phyloP scores from a whole-genome alignment of 2,329 filamentous ascomycete species.

The Triangularia verruculosa region DNA sequence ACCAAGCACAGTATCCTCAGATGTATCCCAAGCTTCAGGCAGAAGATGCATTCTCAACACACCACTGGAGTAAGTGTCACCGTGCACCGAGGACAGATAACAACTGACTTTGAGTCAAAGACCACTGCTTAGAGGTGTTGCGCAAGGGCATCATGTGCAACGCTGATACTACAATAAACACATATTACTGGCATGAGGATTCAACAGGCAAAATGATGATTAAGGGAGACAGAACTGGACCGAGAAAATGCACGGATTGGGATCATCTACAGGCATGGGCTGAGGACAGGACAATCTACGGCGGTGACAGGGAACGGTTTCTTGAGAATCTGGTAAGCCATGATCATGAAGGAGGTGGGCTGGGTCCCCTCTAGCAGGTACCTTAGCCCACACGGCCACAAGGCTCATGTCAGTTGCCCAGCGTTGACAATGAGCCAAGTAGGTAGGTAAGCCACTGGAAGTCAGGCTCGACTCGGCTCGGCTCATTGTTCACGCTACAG shows the following conservation, averaged over 20 bases:
- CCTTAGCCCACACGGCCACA: too few species aligned
- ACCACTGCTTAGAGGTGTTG: conserved; percentile 4
- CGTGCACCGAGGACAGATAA: neutral
- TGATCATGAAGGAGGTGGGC: neutral
- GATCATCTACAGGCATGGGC: neutral
- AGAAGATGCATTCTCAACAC: neutral
- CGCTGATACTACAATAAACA: conserved; percentile 3
- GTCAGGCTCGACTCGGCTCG: too few species aligned
- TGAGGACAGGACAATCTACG: neutral
- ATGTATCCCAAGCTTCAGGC: neutral
- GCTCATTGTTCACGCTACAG: too few species aligned
- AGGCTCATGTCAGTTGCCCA: too few species aligned
- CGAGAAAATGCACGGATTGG: conserved; percentile 8
- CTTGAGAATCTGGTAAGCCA: neutral
- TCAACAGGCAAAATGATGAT: neutral
- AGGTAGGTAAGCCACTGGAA: too few species aligned
- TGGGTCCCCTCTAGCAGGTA: neutral
- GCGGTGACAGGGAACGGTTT: neutral
- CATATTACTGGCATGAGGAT: neutral
- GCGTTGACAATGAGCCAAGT: too few species aligned
- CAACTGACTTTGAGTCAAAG: neutral
- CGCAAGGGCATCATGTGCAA: conserved; percentile 8
- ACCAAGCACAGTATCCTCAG: neutral
- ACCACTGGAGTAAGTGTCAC: neutral
- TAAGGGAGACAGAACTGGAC: neutral